Evolutionary conservation across 768 basidiomycete genomes (phyloP).

Genomic region (Mycena polygramma): DNA sequence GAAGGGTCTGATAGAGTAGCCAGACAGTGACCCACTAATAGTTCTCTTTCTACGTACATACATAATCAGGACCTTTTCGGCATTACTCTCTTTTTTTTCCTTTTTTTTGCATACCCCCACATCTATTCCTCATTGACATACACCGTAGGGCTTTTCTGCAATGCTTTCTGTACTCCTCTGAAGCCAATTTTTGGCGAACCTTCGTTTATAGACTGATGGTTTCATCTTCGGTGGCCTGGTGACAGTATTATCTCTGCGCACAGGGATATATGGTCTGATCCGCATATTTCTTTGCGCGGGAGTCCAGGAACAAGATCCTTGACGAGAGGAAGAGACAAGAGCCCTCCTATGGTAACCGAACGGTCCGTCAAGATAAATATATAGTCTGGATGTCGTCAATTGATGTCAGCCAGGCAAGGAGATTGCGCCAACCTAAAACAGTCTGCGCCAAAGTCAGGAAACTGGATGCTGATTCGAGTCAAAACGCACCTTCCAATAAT

Average conservation of each 20-base stretch:
- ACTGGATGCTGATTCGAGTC: not conserved
- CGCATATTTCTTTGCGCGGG: conserved; percentile 83
- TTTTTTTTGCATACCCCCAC: conserved; percentile 34
- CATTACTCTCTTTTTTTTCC: conserved; percentile 1
- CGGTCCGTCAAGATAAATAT: conserved; percentile 75
- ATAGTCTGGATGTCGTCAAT: conserved; percentile 72
- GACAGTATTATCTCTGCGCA: conserved; percentile 69
- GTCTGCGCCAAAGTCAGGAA: conserved; percentile 15
- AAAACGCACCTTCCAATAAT: conserved; percentile 86
- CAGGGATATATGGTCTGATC: conserved; percentile 90
- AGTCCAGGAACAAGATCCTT: conserved; percentile 78
- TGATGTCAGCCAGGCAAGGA: not conserved
- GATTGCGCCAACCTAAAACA: conserved; percentile 29
- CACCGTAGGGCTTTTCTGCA: conserved; percentile 30
- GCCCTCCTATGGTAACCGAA: conserved; percentile 56
- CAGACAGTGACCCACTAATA: conserved; percentile 24
- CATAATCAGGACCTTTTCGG: conserved; percentile 18
- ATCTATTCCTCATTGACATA: conserved; percentile 35
- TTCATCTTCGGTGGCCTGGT: not conserved
- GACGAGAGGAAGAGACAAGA: conserved; percentile 73
- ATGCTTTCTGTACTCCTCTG: conserved; percentile 34
- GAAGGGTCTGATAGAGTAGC: conserved; percentile 84
- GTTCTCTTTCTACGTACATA: conserved; percentile 18
- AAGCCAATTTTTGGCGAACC: conserved; percentile 9
- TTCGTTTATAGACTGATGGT: conserved; percentile 1